Evolutionary conservation across 1,284 basidiomycete genomes (phyloP).

Genomic region (Tilletia horrida): DNA sequence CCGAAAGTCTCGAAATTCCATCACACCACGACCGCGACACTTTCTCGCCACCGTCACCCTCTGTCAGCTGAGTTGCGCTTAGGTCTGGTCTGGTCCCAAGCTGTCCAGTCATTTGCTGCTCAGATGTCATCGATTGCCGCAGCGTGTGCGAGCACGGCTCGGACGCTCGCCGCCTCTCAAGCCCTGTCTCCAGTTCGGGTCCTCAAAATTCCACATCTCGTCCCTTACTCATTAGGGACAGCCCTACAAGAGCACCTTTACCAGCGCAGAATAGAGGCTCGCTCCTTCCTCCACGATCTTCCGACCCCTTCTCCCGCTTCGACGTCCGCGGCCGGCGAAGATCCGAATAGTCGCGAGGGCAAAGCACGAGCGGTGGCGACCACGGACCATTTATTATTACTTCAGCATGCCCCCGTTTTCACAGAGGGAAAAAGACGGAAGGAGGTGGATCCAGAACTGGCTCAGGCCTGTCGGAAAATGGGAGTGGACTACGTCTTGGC

Average conservation of each 20-base stretch:
- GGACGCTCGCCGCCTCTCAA: background rate
- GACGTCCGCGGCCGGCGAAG: conserved; percentile 55
- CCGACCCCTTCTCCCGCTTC: conserved; percentile 78
- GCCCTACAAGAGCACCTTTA: conserved; percentile 49
- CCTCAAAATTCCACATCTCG: conserved; percentile 40
- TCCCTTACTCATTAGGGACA: conserved; percentile 47
- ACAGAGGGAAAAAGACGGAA: conserved; percentile 76
- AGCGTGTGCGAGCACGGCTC: background rate
- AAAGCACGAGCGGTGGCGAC: conserved; percentile 46
- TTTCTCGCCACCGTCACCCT: conserved; percentile 15
- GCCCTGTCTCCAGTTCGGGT: background rate
- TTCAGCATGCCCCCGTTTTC: conserved; percentile 86
- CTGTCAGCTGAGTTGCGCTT: too few species aligned
- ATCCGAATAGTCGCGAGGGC: conserved; percentile 50
- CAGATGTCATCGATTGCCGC: background rate
- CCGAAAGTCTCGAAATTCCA: too few species aligned
- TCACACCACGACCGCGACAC: too few species aligned
- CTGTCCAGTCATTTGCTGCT: too few species aligned
- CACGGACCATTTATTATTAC: conserved; percentile 59
- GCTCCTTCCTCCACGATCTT: conserved; percentile 64
- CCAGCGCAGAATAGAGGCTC: conserved; percentile 34
- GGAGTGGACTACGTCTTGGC: conserved; percentile 85
- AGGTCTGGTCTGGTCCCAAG: too few species aligned
- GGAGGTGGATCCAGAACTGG: conserved; percentile 60
- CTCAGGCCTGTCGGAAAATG: conserved; percentile 64